phyloP scores from a whole-genome alignment of 1,139 yeast species.

The Nakaseomyces kungkrabaensis region DNA sequence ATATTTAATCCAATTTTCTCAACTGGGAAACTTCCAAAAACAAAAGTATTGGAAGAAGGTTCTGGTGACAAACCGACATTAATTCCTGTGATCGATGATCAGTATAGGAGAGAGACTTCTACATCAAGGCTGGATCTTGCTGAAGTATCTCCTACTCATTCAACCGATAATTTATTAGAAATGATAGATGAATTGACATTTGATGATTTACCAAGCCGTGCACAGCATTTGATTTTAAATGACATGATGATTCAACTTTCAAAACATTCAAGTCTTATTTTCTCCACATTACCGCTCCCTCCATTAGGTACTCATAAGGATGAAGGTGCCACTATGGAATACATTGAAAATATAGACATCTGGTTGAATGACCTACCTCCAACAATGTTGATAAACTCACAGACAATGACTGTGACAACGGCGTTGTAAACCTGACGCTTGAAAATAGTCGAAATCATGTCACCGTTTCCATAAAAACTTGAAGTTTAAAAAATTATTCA shows the following conservation, averaged over 20 bases:
- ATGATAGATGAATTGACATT: slow-evolving; percentile 44
- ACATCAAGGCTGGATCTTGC: slow-evolving; percentile 8
- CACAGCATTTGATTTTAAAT: slow-evolving; percentile 81
- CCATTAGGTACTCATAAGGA: slow-evolving; percentile 66
- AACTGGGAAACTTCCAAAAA: slow-evolving; percentile 67
- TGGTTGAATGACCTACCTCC: slow-evolving; percentile 85
- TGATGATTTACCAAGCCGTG: slow-evolving; percentile 80
- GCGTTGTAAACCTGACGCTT: slow-evolving; percentile 39
- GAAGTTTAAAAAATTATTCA: too few species aligned
- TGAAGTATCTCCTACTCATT: slow-evolving; percentile 23
- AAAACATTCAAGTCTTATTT: slow-evolving; percentile 54
- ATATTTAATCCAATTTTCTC: slow-evolving; percentile 55
- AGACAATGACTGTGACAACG: slow-evolving; percentile 91
- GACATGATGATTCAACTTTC: slow-evolving; percentile 69
- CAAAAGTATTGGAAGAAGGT: slow-evolving; percentile 60
- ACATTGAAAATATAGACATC: slow-evolving; percentile 62
- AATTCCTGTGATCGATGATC: slow-evolving; percentile 38
- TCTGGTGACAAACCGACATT: slow-evolving; percentile 52
- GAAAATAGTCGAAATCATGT: too few species aligned
- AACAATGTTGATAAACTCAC: slow-evolving; percentile 69
- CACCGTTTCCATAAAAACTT: too few species aligned
- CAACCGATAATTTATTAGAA: slow-evolving; percentile 23
- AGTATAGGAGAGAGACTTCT: slow-evolving; percentile 2
- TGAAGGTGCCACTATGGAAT: slow-evolving; percentile 60
- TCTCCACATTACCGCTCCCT: slow-evolving; percentile 88